Evolutionary conservation across 352 stramenopile genomes (phyloP).

Genomic region (Phytophthora cactorum): DNA sequence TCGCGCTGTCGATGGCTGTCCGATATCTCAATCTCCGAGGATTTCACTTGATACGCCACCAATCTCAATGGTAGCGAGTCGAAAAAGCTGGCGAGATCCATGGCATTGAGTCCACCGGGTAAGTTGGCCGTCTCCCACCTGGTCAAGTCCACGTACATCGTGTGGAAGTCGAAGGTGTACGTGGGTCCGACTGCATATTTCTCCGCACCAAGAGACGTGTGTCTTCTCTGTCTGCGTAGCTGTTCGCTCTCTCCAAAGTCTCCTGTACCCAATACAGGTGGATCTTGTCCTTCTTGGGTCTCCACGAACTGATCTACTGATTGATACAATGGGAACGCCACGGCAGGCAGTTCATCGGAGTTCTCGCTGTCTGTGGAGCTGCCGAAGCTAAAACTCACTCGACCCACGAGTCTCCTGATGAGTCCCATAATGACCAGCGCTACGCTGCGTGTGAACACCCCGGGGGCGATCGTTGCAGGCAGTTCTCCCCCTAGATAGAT

Average conservation of each 20-base stretch:
- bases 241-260: conserved; percentile 76
- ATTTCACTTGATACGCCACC: conserved; percentile 70
- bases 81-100: conserved; percentile 83
- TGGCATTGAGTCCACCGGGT: conserved; percentile 67
- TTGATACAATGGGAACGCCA: conserved; percentile 83
- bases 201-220: conserved; percentile 61
- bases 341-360: conserved; percentile 52
- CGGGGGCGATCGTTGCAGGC: conserved; percentile 60
- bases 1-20: conserved; percentile 56
- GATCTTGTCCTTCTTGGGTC: conserved; percentile 56
- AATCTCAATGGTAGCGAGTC: conserved; percentile 73
- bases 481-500: conserved; percentile 84
- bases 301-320: conserved; percentile 83
- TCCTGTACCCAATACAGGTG: conserved; percentile 54
- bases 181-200: conserved; percentile 63
- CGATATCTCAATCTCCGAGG: background rate
- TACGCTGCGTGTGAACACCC: conserved; percentile 81
- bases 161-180: conserved; percentile 92
- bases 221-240: conserved; percentile 41
- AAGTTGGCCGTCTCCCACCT: conserved; percentile 85
- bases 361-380: conserved; percentile 24
- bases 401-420: conserved; percentile 68
- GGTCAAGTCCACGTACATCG: conserved; percentile 87
- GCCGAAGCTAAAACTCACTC: conserved; percentile 80
- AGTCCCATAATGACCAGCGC: conserved; percentile 81